A percentile compares a stretch with the other conserved stretches of the same genome.
These are phyloP conservation scores for Iberis amara DNA, from an alignment of 441 rosid species.

Conservation along the genomic window DNA sequence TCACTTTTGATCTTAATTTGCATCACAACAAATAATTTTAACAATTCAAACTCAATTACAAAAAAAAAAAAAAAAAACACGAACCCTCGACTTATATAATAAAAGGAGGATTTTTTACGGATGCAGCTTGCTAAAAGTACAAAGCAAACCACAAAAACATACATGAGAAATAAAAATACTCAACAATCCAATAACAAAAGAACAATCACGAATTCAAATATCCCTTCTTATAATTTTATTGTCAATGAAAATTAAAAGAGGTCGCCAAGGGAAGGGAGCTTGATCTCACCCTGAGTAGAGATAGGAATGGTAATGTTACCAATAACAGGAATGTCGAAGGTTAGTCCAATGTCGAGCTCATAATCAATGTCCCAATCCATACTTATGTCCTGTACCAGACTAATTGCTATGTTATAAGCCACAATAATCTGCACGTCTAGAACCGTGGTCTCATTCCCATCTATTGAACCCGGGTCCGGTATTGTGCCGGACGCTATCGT, in stretches of 20 bases:
- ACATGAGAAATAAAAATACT: no score
- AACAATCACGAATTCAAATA: no score
- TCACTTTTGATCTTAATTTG: no score
- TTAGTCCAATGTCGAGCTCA: conserved; percentile 55
- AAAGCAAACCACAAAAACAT: no score
- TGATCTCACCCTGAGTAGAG: conserved; percentile 69
- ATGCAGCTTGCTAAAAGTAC: no score
- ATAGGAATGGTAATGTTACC: conserved; percentile 74
- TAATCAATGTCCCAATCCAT: conserved; percentile 92
- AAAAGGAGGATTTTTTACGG: no score
- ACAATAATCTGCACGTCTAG: conserved; percentile 66
- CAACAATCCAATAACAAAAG: no score
- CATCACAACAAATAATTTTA: no score
- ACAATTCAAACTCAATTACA: no score
- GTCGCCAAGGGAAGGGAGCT: conserved; percentile 77
- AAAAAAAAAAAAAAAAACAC: no score
- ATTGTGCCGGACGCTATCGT: conserved; percentile 67
- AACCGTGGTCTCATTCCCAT: conserved; percentile 49
- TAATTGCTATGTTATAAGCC: conserved; percentile 55
- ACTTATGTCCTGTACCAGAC: conserved; percentile 56
- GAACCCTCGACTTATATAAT: no score
- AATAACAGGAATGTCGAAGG: conserved; percentile 68
- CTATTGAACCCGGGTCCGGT: conserved; percentile 84
- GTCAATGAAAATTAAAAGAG: conserved; percentile 38
- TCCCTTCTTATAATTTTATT: no score